These are phyloP conservation scores for Capsella bursapastoris DNA, from an alignment of 345 rosid genomes.

Conservation along the genomic window DNA sequence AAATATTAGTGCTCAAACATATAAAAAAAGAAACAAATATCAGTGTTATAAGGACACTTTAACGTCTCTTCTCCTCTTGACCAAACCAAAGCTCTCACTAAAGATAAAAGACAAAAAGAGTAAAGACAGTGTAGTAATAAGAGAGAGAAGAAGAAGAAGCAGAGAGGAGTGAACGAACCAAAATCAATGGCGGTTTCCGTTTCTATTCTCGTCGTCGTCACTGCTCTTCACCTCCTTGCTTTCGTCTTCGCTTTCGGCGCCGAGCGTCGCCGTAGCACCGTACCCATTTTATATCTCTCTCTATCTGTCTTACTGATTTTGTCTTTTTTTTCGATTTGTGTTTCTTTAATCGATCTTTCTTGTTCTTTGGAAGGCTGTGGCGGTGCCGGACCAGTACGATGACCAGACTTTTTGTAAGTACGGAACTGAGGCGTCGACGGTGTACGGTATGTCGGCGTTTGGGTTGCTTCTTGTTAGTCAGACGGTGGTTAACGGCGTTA, in stretches of 20 bases:
- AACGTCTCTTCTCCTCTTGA: conserved; percentile 28
- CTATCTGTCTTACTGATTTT: neutral
- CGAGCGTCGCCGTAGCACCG: conserved; percentile 94
- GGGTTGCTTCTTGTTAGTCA: conserved; percentile 80
- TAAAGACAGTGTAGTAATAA: neutral
- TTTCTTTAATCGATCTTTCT: neutral
- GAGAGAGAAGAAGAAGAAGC: neutral
- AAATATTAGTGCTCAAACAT: neutral
- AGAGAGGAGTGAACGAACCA: neutral
- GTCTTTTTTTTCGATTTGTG: neutral
- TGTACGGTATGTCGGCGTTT: conserved; percentile 83
- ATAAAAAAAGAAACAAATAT: neutral
- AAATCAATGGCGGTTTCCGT: conserved; percentile 73
- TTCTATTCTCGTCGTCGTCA: conserved; percentile 56
- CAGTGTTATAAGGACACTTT: conserved; percentile 18
- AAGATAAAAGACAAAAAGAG: conserved; percentile 34
- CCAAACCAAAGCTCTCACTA: neutral
- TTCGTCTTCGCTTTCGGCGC: conserved; percentile 95
- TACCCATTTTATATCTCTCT: conserved; percentile 41
- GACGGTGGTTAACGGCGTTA: conserved; percentile 66
- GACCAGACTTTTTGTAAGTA: conserved; percentile 74
- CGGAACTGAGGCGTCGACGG: conserved; percentile 77
- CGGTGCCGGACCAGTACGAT: conserved; percentile 76
- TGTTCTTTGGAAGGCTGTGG: conserved; percentile 54
- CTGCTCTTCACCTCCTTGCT: conserved; percentile 82